Base-by-base conservation (phyloP, 345 rosid genomes). In the Brassica juncea region DNA sequence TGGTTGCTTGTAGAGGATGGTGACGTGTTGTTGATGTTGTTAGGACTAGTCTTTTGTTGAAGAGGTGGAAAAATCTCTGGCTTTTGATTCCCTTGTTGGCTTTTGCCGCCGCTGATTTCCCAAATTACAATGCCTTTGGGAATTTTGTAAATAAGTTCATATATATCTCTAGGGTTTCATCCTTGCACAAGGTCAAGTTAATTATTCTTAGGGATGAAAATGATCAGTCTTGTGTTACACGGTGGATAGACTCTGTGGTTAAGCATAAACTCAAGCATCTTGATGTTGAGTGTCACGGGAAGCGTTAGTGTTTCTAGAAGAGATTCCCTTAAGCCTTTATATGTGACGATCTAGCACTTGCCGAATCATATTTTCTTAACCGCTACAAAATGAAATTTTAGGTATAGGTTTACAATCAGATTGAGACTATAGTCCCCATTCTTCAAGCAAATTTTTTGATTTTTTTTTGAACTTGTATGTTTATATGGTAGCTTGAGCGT, bases 1-100 rank as follows among this genome's bases (percentile, higher is more conserved):
- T 90, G 93, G 88, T 87, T 90, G 87, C 93, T 88, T 57, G 91
- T 86, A 6, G 97, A 86, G 11, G 98, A 91, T 1, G 98, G 88
- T 1, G 92, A 78, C 10, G 92, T 82, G 72, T 87, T 80, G 70
- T 87, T 77, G 34, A 84, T 59, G 49, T 42, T 42, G 49, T 42
- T 42, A 42, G 49, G 49, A 42, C 44, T 8, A 37, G 8, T 34
- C 6, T 34, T 34, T 34, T 34, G 37, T 73, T 91, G 90, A 10
- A 62, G 58, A 0, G 93, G 91, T 0, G 92, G 90, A 52, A 66
- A 66, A 32, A 32, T 32, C 37, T 32, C 11, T 8, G 44, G 44
- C 10, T 37, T 37, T 37, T 37, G 37, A 37, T 37, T 42, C 49
- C 49, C 14, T 10, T 42, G 49, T 42, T 42, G 14, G 49, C 3